A percentile compares a stretch with the other conserved stretches of the same genome.
phyloP scores from a whole-genome alignment of 176 grass and related monocot genomes.

The Thalia dealbata region DNA sequence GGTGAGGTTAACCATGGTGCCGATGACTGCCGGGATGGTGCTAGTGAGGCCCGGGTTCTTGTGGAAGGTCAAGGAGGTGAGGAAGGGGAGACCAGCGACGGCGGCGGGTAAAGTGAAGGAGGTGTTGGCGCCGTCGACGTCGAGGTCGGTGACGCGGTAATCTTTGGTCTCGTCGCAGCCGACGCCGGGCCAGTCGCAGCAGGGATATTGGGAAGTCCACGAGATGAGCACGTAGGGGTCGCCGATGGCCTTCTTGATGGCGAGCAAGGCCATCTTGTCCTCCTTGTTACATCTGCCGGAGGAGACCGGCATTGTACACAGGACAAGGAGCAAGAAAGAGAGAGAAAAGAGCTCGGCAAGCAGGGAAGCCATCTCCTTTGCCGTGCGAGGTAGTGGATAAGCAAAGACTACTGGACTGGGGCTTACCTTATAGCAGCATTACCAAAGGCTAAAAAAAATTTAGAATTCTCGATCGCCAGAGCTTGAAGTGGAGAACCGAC shows the following conservation, averaged over 20 bases:
- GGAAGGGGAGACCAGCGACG: constrained; percentile 31
- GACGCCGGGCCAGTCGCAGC: not conserved
- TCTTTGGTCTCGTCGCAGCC: too few species aligned
- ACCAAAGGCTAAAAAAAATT: too few species aligned
- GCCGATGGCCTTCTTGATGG: constrained; percentile 10
- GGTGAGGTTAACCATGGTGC: constrained; percentile 23
- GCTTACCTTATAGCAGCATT: too few species aligned
- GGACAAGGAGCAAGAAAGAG: not conserved
- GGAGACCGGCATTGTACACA: not conserved
- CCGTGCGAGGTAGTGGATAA: too few species aligned
- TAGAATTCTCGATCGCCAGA: too few species aligned
- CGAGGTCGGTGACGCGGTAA: not conserved
- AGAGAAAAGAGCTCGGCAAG: not conserved
- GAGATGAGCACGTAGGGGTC: constrained; percentile 1
- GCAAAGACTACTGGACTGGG: too few species aligned
- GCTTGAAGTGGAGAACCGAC: too few species aligned
- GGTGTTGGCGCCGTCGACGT: constrained; percentile 5
- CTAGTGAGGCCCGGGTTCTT: too few species aligned
- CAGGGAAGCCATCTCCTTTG: not conserved
- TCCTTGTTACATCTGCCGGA: constrained; percentile 4
- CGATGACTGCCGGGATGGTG: constrained; percentile 32
- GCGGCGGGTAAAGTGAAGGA: constrained; percentile 14
- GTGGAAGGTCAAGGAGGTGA: constrained; percentile 23
- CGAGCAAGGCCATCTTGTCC: constrained; percentile 12
- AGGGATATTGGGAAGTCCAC: constrained; percentile 1